A percentile compares a stretch with the other conserved stretches of the same genome.
These are phyloP conservation scores for Ustilago loliicola DNA, from an alignment of 1,284 basidiomycete genomes.

Conservation along the genomic window DNA sequence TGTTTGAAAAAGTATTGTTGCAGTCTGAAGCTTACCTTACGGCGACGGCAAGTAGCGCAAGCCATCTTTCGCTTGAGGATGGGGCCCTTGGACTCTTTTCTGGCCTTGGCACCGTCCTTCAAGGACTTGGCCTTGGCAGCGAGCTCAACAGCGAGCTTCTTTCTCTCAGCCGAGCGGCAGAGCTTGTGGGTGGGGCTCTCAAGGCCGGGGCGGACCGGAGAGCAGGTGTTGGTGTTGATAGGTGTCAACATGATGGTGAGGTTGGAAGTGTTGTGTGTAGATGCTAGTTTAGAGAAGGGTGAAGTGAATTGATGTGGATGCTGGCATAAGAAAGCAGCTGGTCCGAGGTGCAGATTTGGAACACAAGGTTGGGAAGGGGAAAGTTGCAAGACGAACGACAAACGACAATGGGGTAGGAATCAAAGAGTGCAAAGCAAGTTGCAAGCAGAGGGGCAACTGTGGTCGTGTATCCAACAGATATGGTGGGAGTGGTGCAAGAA, in stretches of 20 bases:
- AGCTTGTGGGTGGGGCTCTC: constrained; percentile 54
- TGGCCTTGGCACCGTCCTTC: constrained; percentile 48
- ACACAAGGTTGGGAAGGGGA: not conserved
- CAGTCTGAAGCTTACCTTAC: constrained; percentile 37
- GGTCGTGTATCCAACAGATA: constrained; percentile 25
- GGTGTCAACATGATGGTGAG: constrained; percentile 47
- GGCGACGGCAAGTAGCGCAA: constrained; percentile 53
- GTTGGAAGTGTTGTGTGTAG: not conserved
- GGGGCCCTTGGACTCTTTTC: constrained; percentile 53
- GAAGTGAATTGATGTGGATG: not conserved
- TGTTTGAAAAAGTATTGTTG: not conserved
- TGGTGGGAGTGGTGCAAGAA: constrained; percentile 38
- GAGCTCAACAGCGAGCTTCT: constrained; percentile 51
- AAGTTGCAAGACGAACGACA: constrained; percentile 20
- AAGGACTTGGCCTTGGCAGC: constrained; percentile 50
- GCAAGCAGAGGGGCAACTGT: constrained; percentile 19
- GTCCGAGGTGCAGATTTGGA: constrained; percentile 30
- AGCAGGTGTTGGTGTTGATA: constrained; percentile 50
- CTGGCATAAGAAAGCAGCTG: constrained; percentile 16
- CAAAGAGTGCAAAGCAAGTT: constrained; percentile 30
- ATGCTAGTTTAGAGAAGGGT: not conserved
- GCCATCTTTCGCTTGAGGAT: constrained; percentile 59
- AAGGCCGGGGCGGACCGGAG: constrained; percentile 33
- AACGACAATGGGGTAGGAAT: constrained; percentile 11
- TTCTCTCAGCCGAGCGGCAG: constrained; percentile 43